A percentile compares a stretch with the other conserved stretches of the same genome.
Evolutionary conservation across 2,329 filamentous ascomycete species (phyloP).

Genomic region (Periconia digitata): DNA sequence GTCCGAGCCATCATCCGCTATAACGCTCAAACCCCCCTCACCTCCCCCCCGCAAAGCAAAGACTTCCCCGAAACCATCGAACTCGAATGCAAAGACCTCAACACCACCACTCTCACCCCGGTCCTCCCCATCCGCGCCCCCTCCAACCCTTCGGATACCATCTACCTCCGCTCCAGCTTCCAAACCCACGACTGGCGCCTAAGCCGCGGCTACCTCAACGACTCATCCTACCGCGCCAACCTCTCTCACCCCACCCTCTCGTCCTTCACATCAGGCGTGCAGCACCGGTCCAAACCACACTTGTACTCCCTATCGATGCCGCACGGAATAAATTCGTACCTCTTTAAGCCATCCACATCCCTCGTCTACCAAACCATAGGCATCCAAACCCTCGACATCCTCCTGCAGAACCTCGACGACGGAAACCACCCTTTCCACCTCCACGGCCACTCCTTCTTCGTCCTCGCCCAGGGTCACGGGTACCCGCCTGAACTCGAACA

Average conservation of each 20-base stretch:
- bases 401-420: conserved; percentile 39
- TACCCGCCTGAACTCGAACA: conserved; percentile 17
- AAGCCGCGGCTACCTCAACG: conserved; percentile 61
- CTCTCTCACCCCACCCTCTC: conserved; percentile 53
- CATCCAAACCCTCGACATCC: conserved; percentile 40
- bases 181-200: conserved; percentile 62
- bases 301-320: conserved; percentile 9
- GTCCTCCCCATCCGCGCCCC: conserved; percentile 49
- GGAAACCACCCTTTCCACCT: conserved; percentile 54
- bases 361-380: conserved; percentile 42
- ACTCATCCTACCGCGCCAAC: conserved; percentile 56
- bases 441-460: conserved; percentile 66
- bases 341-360: conserved; percentile 29
- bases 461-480: conserved; percentile 48
- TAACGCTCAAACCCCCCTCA: conserved; percentile 3
- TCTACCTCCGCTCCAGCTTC: conserved; percentile 60
- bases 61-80: conserved; percentile 55
- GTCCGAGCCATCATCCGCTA: conserved; percentile 56
- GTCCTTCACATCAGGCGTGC: conserved; percentile 52
- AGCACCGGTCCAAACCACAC: conserved; percentile 29
- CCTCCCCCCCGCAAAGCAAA: conserved; percentile 42
- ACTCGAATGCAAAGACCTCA: conserved; percentile 56
- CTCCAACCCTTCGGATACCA: conserved; percentile 52
- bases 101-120: conserved; percentile 51
- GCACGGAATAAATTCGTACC: conserved; percentile 23